Percentiles rank a stretch among this genome's conserved stretches.
phyloP scores from a whole-genome alignment of 1,139 yeast genomes.

The Petasospora rhodanensis region DNA sequence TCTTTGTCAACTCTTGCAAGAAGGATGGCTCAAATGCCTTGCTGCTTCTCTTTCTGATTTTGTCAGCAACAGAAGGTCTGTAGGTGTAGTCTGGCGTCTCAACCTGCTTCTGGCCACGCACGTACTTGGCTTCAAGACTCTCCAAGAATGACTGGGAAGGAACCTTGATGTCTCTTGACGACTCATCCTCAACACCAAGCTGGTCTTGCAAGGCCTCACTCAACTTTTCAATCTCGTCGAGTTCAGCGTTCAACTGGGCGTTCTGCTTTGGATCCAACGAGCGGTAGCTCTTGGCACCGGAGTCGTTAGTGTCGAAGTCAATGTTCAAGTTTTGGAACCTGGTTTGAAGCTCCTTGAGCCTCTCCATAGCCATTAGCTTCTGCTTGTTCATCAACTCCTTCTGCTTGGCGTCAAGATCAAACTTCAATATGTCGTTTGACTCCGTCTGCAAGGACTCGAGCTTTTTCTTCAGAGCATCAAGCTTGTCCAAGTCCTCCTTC shows the following conservation, averaged over 20 bases:
- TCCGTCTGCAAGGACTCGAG: slow-evolving; percentile 61
- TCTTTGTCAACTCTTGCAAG: slow-evolving; percentile 52
- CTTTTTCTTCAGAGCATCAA: slow-evolving; percentile 53
- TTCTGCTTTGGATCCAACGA: slow-evolving; percentile 26
- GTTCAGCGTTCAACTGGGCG: slow-evolving; percentile 18
- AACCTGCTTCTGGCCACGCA: slow-evolving; percentile 39
- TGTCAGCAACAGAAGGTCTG: slow-evolving; percentile 28
- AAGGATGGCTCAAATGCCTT: slow-evolving; percentile 49
- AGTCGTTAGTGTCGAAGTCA: slow-evolving; percentile 34
- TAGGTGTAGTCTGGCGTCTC: slow-evolving; percentile 17
- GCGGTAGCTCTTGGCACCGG: slow-evolving; percentile 11
- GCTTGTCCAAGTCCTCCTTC: slow-evolving; percentile 33
- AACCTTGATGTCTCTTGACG: slow-evolving; percentile 11
- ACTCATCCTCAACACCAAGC: slow-evolving; percentile 10
- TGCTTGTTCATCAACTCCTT: slow-evolving; percentile 55
- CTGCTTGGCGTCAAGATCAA: slow-evolving; percentile 44
- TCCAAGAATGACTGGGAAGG: slow-evolving; percentile 26
- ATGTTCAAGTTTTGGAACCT: slow-evolving; percentile 58
- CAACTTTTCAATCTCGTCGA: slow-evolving; percentile 25
- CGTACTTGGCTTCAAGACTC: slow-evolving; percentile 44
- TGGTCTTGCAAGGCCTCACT: slow-evolving; percentile 19
- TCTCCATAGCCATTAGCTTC: slow-evolving; percentile 59
- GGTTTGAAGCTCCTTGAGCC: slow-evolving; percentile 58
- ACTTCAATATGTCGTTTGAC: slow-evolving; percentile 69
- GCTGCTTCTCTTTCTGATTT: slow-evolving; percentile 25